A percentile compares a stretch with the other conserved stretches of the same genome.
Conservation (phyloP, 768 basidiomycete genomes). For the Boletus rufocinnamomeus region DNA sequence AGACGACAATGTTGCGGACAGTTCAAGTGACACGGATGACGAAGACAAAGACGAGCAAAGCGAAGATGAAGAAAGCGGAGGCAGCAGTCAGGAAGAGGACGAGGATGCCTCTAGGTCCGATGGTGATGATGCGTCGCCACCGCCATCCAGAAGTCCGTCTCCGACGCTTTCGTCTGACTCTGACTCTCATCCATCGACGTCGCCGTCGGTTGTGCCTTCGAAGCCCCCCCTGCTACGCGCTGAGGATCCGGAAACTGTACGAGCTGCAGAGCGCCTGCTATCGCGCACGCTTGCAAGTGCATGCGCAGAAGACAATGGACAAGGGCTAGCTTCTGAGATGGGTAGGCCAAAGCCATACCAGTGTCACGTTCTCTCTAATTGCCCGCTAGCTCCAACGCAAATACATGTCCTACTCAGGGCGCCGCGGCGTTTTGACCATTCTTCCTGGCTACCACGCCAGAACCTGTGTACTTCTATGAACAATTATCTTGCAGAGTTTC, state of each 20-base stretch:
- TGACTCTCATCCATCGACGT: conserved; percentile 27
- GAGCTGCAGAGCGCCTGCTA: conserved; percentile 42
- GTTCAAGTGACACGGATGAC: conserved; percentile 2
- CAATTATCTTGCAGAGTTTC: conserved; percentile 36
- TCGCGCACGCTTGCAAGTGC: conserved; percentile 48
- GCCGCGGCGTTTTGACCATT: conserved; percentile 48
- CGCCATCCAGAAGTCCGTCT: conserved; percentile 31
- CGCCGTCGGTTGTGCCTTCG: conserved; percentile 6
- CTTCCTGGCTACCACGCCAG: conserved; percentile 50
- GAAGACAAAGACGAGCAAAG: conserved; percentile 13
- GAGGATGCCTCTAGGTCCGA: conserved; percentile 9
- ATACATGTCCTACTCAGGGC: conserved; percentile 50
- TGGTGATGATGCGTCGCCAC: conserved; percentile 17
- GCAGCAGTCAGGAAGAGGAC: conserved; percentile 14
- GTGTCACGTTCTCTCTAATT: conserved; percentile 1
- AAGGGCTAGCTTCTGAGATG: conserved; percentile 44
- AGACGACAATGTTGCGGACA: conserved; percentile 4
- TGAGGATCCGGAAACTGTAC: conserved; percentile 38
- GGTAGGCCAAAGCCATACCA: conserved; percentile 26
- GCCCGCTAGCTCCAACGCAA: conserved; percentile 44
- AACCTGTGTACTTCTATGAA: conserved; percentile 42
- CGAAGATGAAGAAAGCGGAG: conserved; percentile 4
- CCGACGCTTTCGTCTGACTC: conserved; percentile 24
- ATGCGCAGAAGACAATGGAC: conserved; percentile 42
- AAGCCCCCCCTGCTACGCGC: conserved; percentile 7